Percentiles rank a stretch among this genome's conserved stretches.
phyloP scores from a whole-genome alignment of 805 yeast genomes.

The Yamadazyma akitaensis region DNA sequence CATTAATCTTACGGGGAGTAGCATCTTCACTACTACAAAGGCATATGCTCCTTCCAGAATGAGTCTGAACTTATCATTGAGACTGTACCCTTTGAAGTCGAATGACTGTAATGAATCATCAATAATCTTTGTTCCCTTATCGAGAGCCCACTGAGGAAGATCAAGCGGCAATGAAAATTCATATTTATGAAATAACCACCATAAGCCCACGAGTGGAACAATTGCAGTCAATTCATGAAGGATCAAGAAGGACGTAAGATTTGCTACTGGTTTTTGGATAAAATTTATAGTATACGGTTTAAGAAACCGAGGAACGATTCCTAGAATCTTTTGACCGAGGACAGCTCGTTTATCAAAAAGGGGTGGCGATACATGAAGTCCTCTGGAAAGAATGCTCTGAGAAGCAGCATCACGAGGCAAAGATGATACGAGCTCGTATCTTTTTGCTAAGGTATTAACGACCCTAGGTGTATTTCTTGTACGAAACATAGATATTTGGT shows the following conservation, averaged over 20 bases:
- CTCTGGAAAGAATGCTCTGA: not conserved
- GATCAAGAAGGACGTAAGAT: conserved; percentile 60
- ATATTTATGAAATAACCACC: conserved; percentile 61
- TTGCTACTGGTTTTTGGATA: conserved; percentile 55
- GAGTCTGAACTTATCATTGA: conserved; percentile 52
- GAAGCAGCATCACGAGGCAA: not conserved
- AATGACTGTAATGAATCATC: conserved; percentile 47
- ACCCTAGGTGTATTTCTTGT: not conserved
- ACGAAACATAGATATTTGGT: not conserved
- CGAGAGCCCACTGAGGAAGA: conserved; percentile 58
- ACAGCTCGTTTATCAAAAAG: conserved; percentile 10
- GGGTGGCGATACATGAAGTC: not conserved
- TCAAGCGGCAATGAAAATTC: conserved; percentile 51
- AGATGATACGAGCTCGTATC: too few species aligned
- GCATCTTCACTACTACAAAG: conserved; percentile 61
- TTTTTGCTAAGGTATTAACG: not conserved
- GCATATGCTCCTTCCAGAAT: conserved; percentile 74
- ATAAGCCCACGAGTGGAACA: conserved; percentile 61
- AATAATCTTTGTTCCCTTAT: conserved; percentile 55
- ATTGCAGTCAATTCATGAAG: conserved; percentile 77
- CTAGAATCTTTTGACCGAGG: conserved; percentile 17
- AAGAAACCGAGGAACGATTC: conserved; percentile 47
- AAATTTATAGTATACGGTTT: conserved; percentile 50
- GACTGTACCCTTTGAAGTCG: conserved; percentile 29
- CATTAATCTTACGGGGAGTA: conserved; percentile 52